A percentile compares a stretch with the other conserved stretches of the same genome.
phyloP scores from a whole-genome alignment of 805 yeast genomes.

The Wickerhamomyces bisporus region DNA sequence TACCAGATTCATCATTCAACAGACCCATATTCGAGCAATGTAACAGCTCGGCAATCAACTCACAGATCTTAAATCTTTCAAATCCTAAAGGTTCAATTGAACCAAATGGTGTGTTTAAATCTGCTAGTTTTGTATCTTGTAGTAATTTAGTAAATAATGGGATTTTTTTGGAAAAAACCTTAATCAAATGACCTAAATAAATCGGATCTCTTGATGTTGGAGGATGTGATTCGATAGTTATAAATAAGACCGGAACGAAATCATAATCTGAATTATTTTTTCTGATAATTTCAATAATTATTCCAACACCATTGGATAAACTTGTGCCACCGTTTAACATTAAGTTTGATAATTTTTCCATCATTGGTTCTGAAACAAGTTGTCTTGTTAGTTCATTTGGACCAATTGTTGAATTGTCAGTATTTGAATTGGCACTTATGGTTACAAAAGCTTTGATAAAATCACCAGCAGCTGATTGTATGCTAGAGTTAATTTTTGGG shows the following conservation, averaged over 20 bases:
- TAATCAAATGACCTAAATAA: slow-evolving; percentile 80
- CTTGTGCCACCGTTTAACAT: slow-evolving; percentile 86
- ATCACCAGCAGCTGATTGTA: slow-evolving; percentile 93
- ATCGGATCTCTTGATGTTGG: slow-evolving; percentile 92
- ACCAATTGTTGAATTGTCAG: slow-evolving; percentile 87
- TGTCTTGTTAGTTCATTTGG: slow-evolving; percentile 93
- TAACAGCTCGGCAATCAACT: slow-evolving; percentile 85
- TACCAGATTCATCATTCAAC: slow-evolving; percentile 72
- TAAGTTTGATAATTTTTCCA: slow-evolving; percentile 61
- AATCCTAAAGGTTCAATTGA: slow-evolving; percentile 76
- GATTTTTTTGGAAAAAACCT: slow-evolving; percentile 69
- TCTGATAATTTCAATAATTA: slow-evolving; percentile 88
- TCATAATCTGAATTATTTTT: slow-evolving; percentile 97
- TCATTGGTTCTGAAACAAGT: slow-evolving; percentile 69
- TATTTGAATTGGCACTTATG: slow-evolving; percentile 87
- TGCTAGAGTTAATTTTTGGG: slow-evolving; percentile 61
- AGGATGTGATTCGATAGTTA: slow-evolving; percentile 82
- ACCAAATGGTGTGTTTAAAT: slow-evolving; percentile 60
- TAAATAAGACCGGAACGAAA: slow-evolving; percentile 75
- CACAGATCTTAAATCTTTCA: slow-evolving; percentile 86
- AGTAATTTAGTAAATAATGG: slow-evolving; percentile 65
- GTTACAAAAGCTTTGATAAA: slow-evolving; percentile 91
- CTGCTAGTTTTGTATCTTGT: slow-evolving; percentile 30
- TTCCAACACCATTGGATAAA: slow-evolving; percentile 89
- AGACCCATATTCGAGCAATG: slow-evolving; percentile 98